These are phyloP conservation scores for Aureobasidium sp. DNA, from an alignment of 2,329 filamentous ascomycete genomes.

Conservation along the genomic window DNA sequence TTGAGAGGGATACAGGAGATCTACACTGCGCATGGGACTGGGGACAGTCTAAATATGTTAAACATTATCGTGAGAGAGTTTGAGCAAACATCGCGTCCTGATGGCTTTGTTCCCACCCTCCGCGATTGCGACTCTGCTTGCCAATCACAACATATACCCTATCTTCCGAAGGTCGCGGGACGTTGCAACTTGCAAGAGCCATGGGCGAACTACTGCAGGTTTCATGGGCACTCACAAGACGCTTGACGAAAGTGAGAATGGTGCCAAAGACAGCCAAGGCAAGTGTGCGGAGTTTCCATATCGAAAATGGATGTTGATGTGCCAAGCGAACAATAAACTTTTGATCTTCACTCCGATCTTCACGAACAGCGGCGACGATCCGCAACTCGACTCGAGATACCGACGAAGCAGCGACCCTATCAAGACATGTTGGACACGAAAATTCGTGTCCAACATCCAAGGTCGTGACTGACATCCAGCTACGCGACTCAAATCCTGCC, in stretches of 20 bases:
- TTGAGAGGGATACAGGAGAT: neutral
- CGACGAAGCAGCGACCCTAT: neutral
- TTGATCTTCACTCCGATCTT: slow-evolving; percentile 6
- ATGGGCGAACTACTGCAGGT: slow-evolving; percentile 10
- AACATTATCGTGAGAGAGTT: neutral
- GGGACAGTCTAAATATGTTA: slow-evolving; percentile 8
- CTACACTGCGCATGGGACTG: neutral
- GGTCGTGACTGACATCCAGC: neutral
- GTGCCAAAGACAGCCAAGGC: neutral
- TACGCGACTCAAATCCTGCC: neutral
- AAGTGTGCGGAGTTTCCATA: slow-evolving; percentile 1
- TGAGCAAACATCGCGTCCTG: neutral
- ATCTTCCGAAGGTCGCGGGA: neutral
- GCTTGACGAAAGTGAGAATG: slow-evolving; percentile 4
- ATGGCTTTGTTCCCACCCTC: neutral
- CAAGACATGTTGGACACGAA: neutral
- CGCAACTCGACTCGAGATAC: slow-evolving; percentile 4
- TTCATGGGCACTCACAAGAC: neutral
- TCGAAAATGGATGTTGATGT: neutral
- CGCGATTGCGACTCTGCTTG: neutral
- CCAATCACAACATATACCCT: neutral
- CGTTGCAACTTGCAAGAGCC: slow-evolving; percentile 8
- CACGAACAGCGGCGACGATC: neutral
- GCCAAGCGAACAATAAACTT: slow-evolving; percentile 4
- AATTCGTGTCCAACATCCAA: neutral